Evolutionary conservation across 257 asterid genomes (phyloP).

Genomic region (Nicotiana tabacum): DNA sequence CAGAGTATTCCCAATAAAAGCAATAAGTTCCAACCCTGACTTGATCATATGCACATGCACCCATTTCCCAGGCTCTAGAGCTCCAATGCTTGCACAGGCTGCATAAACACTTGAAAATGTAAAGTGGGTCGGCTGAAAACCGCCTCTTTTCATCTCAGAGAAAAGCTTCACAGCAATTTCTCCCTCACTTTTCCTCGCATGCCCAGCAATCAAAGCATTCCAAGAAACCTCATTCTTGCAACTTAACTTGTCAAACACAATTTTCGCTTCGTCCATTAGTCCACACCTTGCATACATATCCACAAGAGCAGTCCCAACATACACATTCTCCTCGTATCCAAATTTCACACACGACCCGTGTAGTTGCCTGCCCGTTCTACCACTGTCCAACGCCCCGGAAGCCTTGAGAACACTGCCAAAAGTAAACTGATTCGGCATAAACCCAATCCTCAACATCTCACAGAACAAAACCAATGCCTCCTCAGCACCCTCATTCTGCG

Average conservation of each 20-base stretch:
- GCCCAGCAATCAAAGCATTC: slow-evolving; percentile 76
- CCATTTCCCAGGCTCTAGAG: slow-evolving; percentile 83
- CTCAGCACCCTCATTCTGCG: slow-evolving; percentile 38
- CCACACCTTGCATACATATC: slow-evolving; percentile 67
- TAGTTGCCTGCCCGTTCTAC: slow-evolving; percentile 42
- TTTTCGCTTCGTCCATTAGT: slow-evolving; percentile 45
- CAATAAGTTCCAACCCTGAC: slow-evolving; percentile 46
- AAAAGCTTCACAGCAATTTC: slow-evolving; percentile 48
- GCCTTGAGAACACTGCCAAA: slow-evolving; percentile 71
- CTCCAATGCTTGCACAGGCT: slow-evolving; percentile 66
- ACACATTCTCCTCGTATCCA: slow-evolving; percentile 54
- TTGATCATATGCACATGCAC: slow-evolving; percentile 68
- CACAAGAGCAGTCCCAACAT: slow-evolving; percentile 74
- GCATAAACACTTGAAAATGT: slow-evolving; percentile 66
- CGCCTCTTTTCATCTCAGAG: slow-evolving; percentile 54
- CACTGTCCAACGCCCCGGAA: slow-evolving; percentile 42
- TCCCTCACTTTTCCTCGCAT: slow-evolving; percentile 63
- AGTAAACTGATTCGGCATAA: slow-evolving; percentile 64
- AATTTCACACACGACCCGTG: slow-evolving; percentile 55
- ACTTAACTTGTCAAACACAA: slow-evolving; percentile 40
- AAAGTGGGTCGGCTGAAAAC: slow-evolving; percentile 63
- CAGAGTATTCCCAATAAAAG: slow-evolving; percentile 74
- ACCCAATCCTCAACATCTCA: slow-evolving; percentile 49
- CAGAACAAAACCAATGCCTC: slow-evolving; percentile 41
- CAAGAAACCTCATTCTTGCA: slow-evolving; percentile 69